Base-by-base conservation (phyloP, 345 rosid species). In the Citrus unshiu region DNA sequence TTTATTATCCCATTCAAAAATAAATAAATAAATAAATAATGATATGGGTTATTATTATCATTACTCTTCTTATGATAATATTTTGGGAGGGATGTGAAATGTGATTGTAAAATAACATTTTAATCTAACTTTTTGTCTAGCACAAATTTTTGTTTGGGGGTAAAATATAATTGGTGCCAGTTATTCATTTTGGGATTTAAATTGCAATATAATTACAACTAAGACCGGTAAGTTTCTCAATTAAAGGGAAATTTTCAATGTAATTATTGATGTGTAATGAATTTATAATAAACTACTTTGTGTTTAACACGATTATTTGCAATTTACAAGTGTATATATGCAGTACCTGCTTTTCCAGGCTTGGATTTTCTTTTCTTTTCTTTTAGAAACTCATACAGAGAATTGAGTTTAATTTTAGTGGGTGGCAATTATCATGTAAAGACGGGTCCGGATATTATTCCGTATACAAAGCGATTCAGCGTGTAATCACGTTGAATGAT, bases 151-250 rank as follows among this genome's bases (percentile, higher is more conserved):
- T 46, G 18, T 46, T 12, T 13, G 51, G 51, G 51, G 51, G 16
- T 46, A 46, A 46, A 46, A 46, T 12, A 46, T 46, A 46, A 46
- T 13, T 46, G 51, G 5, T 12, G 25, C 14, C 9, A 13, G 34
- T 64, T 67, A 72, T 67, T 77, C 9, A 72, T 73, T 74, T 77
- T 34, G 29, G 35, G 29, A 76, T 37, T 72, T 71, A 4, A 71
- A 19, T 22, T 29, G 43, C 3, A 30, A 51, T 19, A 18, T 30
- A 54, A 54, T 29, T 5, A 30, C 40, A 4, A 6, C 14, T 6
- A 4, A 35, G 21, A 14, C 32, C 0, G 64, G 9, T 66, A 18
- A 32, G 3, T 66, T 35, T 30, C 18, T 18, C 21, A 2, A 18
- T 25, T 0, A 34, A 9, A 35, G 22, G n/a, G 37, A 22, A 19